Conservation (phyloP, 495 filamentous ascomycete species). For the Neurospora tetrasperma region DNA sequence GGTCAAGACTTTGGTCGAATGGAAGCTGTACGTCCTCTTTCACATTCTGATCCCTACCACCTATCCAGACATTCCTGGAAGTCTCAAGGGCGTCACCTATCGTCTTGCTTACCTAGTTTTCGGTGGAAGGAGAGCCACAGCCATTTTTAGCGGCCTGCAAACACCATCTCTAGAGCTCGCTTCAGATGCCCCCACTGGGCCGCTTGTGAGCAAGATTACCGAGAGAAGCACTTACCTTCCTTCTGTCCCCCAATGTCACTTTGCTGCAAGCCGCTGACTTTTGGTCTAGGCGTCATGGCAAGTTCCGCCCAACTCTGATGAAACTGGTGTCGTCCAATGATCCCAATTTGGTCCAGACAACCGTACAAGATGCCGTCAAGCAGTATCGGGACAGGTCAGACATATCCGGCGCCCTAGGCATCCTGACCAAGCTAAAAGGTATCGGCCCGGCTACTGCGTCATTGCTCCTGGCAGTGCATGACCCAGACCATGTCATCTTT, state of each 20-base stretch:
- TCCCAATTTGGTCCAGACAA: conserved; percentile 27
- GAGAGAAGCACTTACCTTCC: neutral
- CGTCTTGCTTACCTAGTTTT: neutral
- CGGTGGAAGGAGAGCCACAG: neutral
- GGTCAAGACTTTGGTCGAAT: conserved; percentile 51
- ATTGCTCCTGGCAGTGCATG: conserved; percentile 52
- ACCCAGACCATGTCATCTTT: conserved; percentile 51
- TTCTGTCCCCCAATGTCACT: neutral
- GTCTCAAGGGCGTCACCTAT: neutral
- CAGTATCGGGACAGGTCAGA: conserved; percentile 36
- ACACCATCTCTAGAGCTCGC: neutral
- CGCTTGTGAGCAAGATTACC: neutral
- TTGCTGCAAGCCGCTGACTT: conserved; percentile 6
- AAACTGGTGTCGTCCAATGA: conserved; percentile 55
- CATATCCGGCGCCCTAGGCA: conserved; percentile 36
- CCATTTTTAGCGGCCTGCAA: neutral
- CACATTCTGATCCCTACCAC: neutral
- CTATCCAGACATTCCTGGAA: neutral
- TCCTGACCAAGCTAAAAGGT: conserved; percentile 45
- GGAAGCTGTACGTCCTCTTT: conserved; percentile 53
- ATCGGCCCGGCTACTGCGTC: conserved; percentile 68
- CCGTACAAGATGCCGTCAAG: conserved; percentile 39
- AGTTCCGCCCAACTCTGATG: conserved; percentile 56
- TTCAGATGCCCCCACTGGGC: neutral
- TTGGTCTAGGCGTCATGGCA: conserved; percentile 48